Base-by-base conservation (phyloP, 225 moss, liverwort and hornwort genomes). In the Thuidium tamariscinum region DNA sequence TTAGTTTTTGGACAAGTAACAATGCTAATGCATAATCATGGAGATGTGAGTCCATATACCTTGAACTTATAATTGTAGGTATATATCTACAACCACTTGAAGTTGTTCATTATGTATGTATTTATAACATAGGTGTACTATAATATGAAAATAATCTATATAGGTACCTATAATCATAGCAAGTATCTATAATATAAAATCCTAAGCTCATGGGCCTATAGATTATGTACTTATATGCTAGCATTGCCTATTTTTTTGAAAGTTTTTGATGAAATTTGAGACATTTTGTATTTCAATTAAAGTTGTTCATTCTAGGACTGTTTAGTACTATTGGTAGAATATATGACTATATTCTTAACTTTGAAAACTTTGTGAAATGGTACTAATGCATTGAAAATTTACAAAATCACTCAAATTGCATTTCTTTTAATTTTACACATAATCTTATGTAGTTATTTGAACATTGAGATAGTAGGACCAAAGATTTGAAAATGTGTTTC, bases 341-440 rank as follows among this genome's bases (percentile, higher is more conserved):
- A 4, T 23, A 25, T 25, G 25, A n/a, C 11, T 13, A 23, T 68
- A 2, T 21, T 23, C 3, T 15, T 8, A 69, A 41, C 8, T 69
- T 41, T 69, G 14, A 25, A 68, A 37, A 7, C 37, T 65, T 19
- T 69, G n/a, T 69, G 25, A 25, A 41, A 41, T 37, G 20, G 3
- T 37, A 21, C 37, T 13, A 37, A 37, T 15, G 5, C 14, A 25
- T n/a, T 41, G 5, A 3, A 41, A 37, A 39, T 25, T 68, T 13
- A 22, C 23, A 68, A 68, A 68, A 23, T 39, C 13, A 39, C 4
- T 25, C 11, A 7, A 13, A 1, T 13, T 37, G 22, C 4, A 2
- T 23, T 23, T 7, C 2, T 39, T 13, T 41, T 25, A 7, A 26
- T 0, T 27, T 70, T 2, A 9, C 0, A 29, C 4, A 9, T 16